These are phyloP conservation scores for Saturnispora zaruensis DNA, from an alignment of 805 yeast genomes.

Conservation along the genomic window DNA sequence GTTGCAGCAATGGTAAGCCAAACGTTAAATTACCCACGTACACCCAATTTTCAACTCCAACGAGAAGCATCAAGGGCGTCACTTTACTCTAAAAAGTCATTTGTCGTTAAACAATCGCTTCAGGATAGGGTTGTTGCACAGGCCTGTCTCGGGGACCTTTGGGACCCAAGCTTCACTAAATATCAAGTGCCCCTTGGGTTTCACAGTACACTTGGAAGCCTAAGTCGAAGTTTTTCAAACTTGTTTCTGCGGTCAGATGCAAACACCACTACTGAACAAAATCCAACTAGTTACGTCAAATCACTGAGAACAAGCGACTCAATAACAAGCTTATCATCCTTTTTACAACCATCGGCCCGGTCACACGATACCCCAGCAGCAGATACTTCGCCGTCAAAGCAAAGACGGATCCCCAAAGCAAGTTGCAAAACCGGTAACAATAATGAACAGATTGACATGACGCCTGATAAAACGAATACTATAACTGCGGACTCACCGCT, in stretches of 20 bases:
- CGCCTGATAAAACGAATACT: not conserved
- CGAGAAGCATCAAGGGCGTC: not conserved
- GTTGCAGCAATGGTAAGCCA: not conserved
- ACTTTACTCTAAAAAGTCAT: not conserved
- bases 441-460: not conserved
- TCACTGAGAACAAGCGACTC: not conserved
- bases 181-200: not conserved
- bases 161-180: slow-evolving; percentile 10
- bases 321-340: slow-evolving; percentile 5
- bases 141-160: slow-evolving; percentile 10
- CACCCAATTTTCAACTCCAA: not conserved
- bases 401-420: slow-evolving; percentile 3
- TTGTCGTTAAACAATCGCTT: slow-evolving; percentile 6
- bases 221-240: slow-evolving; percentile 4
- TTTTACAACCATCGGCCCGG: slow-evolving; percentile 11
- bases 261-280: not conserved
- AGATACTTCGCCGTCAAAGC: slow-evolving; percentile 9
- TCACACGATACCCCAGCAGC: not conserved
- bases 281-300: not conserved
- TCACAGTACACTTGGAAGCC: slow-evolving; percentile 4
- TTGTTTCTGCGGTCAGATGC: not conserved
- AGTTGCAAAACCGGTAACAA: not conserved
- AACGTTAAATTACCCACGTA: not conserved
- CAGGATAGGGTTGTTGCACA: slow-evolving; percentile 14
- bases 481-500: not conserved